Conservation (phyloP, 2,329 filamentous ascomycete genomes). For the Hypoxylon sp. region DNA sequence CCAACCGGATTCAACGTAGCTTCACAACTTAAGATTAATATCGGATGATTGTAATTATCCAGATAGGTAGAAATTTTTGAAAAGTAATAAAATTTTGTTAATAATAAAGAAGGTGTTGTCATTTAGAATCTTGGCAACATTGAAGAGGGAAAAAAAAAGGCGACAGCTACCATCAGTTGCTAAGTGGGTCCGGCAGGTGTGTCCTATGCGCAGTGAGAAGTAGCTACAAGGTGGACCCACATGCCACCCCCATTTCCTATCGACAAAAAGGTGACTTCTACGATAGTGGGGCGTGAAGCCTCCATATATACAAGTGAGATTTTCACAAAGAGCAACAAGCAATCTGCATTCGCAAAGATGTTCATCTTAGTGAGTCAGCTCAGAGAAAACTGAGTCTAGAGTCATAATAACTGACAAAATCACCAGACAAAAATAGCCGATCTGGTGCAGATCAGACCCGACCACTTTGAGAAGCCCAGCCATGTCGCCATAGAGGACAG, state of each 20-base stretch:
- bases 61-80: too few species aligned
- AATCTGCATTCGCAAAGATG: conserved; percentile 55
- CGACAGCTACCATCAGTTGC: too few species aligned
- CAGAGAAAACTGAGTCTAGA: background rate
- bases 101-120: too few species aligned
- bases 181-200: too few species aligned
- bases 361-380: conserved; percentile 65
- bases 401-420: conserved; percentile 29
- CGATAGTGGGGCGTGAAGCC: conserved; percentile 6
- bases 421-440: conserved; percentile 90
- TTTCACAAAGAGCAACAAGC: background rate
- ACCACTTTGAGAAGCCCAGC: conserved; percentile 88
- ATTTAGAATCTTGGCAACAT: too few species aligned
- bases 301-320: conserved; percentile 3
- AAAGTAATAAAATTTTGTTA: too few species aligned
- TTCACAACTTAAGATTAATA: too few species aligned
- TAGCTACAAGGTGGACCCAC: conserved; percentile 7
- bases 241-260: background rate
- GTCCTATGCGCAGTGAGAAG: too few species aligned
- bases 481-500: conserved; percentile 92
- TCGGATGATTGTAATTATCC: too few species aligned
- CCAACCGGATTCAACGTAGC: too few species aligned
- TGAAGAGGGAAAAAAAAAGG: too few species aligned
- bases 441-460: conserved; percentile 90
- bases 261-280: conserved; percentile 1